Evolutionary conservation across 306 rosid species (phyloP).

Genomic region (Rosa multiflora): DNA sequence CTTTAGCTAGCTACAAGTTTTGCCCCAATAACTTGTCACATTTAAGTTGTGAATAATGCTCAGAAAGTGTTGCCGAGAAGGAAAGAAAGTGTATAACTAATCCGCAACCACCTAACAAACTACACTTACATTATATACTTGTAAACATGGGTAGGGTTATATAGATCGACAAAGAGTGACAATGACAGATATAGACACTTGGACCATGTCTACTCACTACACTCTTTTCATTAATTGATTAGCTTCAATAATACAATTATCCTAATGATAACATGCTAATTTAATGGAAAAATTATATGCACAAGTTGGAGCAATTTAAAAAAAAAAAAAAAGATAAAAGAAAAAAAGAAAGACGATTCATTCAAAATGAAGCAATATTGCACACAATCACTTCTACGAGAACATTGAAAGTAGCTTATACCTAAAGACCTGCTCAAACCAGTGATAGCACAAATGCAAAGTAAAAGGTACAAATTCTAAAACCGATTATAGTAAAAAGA

Average conservation of each 20-base stretch:
- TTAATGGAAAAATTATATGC: neutral
- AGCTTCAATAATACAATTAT: neutral
- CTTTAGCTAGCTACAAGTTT: neutral
- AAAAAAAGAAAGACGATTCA: too few species aligned
- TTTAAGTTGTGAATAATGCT: neutral
- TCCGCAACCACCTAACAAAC: neutral
- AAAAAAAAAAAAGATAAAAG: too few species aligned
- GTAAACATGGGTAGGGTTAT: neutral
- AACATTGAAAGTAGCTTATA: too few species aligned
- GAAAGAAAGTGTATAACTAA: neutral
- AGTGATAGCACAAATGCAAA: neutral
- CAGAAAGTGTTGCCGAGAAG: neutral
- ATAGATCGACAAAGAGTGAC: neutral
- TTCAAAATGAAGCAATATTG: too few species aligned
- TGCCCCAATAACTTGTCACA: neutral
- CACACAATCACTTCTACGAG: neutral
- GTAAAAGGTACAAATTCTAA: neutral
- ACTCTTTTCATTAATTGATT: neutral
- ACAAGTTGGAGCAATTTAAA: neutral
- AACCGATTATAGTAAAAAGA: too few species aligned
- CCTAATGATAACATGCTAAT: neutral
- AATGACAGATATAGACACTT: neutral
- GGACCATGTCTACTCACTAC: neutral
- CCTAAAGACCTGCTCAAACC: neutral
- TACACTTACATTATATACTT: neutral